Conservation (phyloP, 805 yeast species). For the Danielozyma ontarioensis region DNA sequence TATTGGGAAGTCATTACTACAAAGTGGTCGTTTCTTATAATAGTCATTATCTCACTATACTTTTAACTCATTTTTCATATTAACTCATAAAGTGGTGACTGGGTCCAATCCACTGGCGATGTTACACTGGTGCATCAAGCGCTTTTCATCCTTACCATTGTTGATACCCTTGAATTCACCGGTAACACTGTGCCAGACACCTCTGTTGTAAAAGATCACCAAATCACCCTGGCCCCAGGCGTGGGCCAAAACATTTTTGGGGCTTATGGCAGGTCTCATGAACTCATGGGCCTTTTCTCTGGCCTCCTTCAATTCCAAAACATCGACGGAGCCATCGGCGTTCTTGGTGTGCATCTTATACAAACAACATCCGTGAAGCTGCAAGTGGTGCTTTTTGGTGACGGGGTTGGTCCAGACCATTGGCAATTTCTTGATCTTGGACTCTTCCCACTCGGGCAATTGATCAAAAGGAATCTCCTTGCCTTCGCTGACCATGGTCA, state of each 20-base stretch:
- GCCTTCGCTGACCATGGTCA: slow-evolving; percentile 79
- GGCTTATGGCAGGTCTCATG: slow-evolving; percentile 83
- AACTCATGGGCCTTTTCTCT: slow-evolving; percentile 64
- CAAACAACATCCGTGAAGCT: slow-evolving; percentile 86
- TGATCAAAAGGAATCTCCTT: slow-evolving; percentile 62
- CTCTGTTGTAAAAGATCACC: slow-evolving; percentile 82
- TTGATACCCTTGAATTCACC: slow-evolving; percentile 63
- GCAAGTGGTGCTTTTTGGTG: slow-evolving; percentile 76
- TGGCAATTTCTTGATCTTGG: slow-evolving; percentile 73
- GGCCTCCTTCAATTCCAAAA: slow-evolving; percentile 64
- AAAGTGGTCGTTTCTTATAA: neutral
- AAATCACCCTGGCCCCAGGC: slow-evolving; percentile 81
- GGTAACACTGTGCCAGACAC: slow-evolving; percentile 89
- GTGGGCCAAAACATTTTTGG: slow-evolving; percentile 71
- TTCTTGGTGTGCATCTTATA: slow-evolving; percentile 51
- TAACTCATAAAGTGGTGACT: slow-evolving; percentile 3
- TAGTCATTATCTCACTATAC: no score
- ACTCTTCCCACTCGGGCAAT: slow-evolving; percentile 79
- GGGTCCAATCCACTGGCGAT: slow-evolving; percentile 82
- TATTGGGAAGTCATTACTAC: no score
- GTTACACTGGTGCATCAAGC: slow-evolving; percentile 92
- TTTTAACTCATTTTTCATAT: neutral
- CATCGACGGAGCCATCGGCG: slow-evolving; percentile 44
- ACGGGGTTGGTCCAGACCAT: slow-evolving; percentile 91
- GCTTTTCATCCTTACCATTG: slow-evolving; percentile 58